Conservation (phyloP, 345 rosid species). For the Euphorbia lathyris region DNA sequence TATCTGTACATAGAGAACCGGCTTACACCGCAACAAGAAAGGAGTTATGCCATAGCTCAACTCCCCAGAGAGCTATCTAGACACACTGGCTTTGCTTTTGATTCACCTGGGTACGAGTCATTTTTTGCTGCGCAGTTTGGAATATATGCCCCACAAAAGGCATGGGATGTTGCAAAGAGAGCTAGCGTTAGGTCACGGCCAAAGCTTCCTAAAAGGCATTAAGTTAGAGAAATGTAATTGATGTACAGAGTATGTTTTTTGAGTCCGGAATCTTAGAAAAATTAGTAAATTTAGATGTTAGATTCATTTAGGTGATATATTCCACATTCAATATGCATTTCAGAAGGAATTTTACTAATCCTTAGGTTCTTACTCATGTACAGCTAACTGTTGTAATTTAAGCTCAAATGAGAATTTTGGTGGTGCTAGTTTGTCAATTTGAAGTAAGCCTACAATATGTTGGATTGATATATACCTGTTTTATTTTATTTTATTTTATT, state of each 20-base stretch:
- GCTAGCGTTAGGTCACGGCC: slow-evolving; percentile 74
- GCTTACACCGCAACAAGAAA: slow-evolving; percentile 73
- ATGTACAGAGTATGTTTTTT: slow-evolving; percentile 6
- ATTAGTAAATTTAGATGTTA: slow-evolving; percentile 14
- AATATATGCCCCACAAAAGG: slow-evolving; percentile 81
- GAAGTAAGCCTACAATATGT: not conserved
- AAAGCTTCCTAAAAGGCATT: slow-evolving; percentile 37
- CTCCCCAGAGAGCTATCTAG: slow-evolving; percentile 85
- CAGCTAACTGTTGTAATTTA: slow-evolving; percentile 12
- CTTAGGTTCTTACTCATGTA: slow-evolving; percentile 12
- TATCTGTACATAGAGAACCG: slow-evolving; percentile 49
- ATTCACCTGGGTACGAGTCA: slow-evolving; percentile 96
- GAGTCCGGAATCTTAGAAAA: not conserved
- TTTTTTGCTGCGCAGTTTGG: slow-evolving; percentile 93
- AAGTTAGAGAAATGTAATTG: not conserved
- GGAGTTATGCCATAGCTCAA: slow-evolving; percentile 76
- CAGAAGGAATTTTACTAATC: not conserved
- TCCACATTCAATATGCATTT: not conserved
- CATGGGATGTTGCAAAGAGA: slow-evolving; percentile 98
- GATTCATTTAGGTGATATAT: not conserved
- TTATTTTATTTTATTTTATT: not conserved
- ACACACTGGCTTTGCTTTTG: slow-evolving; percentile 95
- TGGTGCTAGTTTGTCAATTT: not conserved
- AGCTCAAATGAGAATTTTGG: slow-evolving; percentile 8
- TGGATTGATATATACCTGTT: not conserved